Evolutionary conservation across 495 filamentous ascomycete genomes (phyloP), one percentile per base, ranked within the genome.

Genomic region (Aspergillus nanangensis): DNA sequence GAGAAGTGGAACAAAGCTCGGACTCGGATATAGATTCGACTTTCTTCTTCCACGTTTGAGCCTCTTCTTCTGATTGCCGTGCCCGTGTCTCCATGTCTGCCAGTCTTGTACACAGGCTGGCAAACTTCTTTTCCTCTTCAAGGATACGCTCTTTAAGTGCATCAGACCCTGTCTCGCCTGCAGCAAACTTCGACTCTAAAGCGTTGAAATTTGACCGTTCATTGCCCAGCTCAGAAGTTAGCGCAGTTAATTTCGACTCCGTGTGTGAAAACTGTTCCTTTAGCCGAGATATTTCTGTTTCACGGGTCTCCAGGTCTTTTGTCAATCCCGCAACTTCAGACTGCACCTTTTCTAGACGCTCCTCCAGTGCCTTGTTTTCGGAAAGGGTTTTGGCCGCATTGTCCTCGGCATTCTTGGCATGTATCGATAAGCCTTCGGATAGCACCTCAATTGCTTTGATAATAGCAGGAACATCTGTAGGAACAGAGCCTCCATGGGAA

Each of bases 81-180:
- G 80, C 77, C 43, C 82, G 79, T 15, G 79, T 81, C 48, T 87
- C 77, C 8, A 78, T 72, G 13, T 83, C 78, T 22, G 80, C 79
- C 9, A 94, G 67, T 57, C 86, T 77, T 47, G 80, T 74, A n/a
- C 78, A 67, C 18, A 91, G 55, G 9, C 64, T 70, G 10, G 75
- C 71, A 17, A 84, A 71, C 56, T 77, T 82, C 18, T 63, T 67
- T 53, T 92, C 86, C 57, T 86, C 81, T 40, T 88, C 82, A 13
- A 78, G 78, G 37, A 93, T 65, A 25, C 80, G 76, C 58, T 83
- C 81, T 32, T 81, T 80, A 41, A 95, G 65, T 13, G 78, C 83
- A 60, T 91, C 86, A 5, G 86, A 87, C 18, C 86, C 87, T 5
- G 81, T 89, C 57, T 90, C 87, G 24, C 87, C 89, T 32, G 86